Evolutionary conservation across 345 rosid genomes (phyloP).

Genomic region (Camelina neglecta): DNA sequence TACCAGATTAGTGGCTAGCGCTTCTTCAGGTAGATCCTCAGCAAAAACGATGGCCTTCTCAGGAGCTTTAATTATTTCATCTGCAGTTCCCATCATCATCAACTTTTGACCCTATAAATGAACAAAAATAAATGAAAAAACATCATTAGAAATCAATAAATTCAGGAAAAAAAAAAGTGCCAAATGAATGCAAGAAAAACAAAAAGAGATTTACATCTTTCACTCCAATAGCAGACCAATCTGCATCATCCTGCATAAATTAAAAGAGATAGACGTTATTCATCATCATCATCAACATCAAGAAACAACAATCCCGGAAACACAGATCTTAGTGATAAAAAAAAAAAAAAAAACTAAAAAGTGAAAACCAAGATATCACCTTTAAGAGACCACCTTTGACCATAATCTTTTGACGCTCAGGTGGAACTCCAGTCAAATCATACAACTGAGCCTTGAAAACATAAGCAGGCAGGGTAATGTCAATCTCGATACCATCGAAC

Average conservation of each 20-base stretch:
- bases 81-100: constrained; percentile 99
- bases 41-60: constrained; percentile 91
- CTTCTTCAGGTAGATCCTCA: constrained; percentile 99
- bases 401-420: constrained; percentile 97
- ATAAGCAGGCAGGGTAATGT: constrained; percentile 71
- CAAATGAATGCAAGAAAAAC: background rate
- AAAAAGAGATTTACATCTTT: constrained; percentile 56
- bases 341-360: background rate
- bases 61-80: constrained; percentile 93
- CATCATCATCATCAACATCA: background rate
- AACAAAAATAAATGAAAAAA: constrained; percentile 18
- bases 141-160: background rate
- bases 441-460: constrained; percentile 90
- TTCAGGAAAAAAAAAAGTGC: background rate
- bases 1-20: constrained; percentile 76
- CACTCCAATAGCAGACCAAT: constrained; percentile 85
- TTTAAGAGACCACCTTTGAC: constrained; percentile 93
- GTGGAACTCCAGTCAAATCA: constrained; percentile 94
- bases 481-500: constrained; percentile 78
- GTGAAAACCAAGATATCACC: constrained; percentile 50
- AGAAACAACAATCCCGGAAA: background rate
- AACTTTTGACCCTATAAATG: constrained; percentile 80
- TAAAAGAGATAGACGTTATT: constrained; percentile 3
- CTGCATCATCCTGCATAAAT: constrained; percentile 80
- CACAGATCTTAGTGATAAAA: background rate